Evolutionary conservation across 2,329 filamentous ascomycete species (phyloP).

Genomic region (Metarhizium anisopliae): DNA sequence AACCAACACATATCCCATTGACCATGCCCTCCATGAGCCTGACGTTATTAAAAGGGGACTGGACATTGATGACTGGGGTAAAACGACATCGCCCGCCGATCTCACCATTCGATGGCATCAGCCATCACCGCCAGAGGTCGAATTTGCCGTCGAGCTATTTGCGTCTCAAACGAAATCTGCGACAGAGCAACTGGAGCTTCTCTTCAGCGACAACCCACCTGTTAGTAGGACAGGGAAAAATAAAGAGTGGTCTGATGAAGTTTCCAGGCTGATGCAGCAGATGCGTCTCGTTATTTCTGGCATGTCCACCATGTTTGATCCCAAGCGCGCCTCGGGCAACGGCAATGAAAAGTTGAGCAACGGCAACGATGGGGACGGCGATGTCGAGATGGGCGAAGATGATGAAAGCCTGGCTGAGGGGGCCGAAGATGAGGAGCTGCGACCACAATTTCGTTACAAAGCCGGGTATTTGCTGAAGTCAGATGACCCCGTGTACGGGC

Average conservation of each 20-base stretch:
- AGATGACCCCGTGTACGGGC: constrained; percentile 51
- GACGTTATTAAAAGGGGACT: constrained; percentile 61
- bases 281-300: constrained; percentile 85
- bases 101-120: constrained; percentile 88
- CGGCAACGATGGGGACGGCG: constrained; percentile 44
- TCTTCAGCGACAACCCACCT: constrained; percentile 74
- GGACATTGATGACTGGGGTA: constrained; percentile 75
- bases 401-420: constrained; percentile 52
- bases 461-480: constrained; percentile 70
- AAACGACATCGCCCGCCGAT: constrained; percentile 61
- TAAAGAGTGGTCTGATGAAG: constrained; percentile 98
- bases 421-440: constrained; percentile 71
- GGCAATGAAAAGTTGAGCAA: constrained; percentile 33
- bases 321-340: constrained; percentile 55
- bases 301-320: constrained; percentile 81
- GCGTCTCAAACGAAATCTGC: constrained; percentile 73
- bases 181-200: constrained; percentile 60
- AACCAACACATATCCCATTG: constrained; percentile 87
- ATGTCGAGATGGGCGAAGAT: constrained; percentile 34
- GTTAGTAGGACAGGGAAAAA: constrained; percentile 90
- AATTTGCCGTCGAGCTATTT: constrained; percentile 85
- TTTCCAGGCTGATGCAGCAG: constrained; percentile 81
- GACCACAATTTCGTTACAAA: constrained; percentile 80
- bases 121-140: constrained; percentile 68
- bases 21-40: constrained; percentile 83